Conservation (phyloP, 306 rosid genomes). For the Glycine soja region DNA sequence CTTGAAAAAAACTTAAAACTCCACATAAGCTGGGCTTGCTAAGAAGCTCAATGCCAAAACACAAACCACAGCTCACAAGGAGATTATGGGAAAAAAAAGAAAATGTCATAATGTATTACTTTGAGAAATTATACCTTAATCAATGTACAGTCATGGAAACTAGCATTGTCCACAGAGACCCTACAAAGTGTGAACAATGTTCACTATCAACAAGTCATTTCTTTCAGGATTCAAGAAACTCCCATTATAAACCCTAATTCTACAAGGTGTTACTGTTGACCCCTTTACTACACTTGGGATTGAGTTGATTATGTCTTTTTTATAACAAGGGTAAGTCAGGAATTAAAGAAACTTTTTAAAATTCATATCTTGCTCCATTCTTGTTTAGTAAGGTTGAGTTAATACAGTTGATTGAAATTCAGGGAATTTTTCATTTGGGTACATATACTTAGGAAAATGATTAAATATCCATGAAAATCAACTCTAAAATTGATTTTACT, state of each 20-base stretch:
- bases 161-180: constrained; percentile 83
- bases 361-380: neutral
- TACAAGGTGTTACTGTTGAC: neutral
- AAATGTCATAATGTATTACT: neutral
- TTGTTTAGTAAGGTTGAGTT: constrained; percentile 1
- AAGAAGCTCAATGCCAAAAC: constrained; percentile 2
- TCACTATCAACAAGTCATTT: constrained; percentile 38
- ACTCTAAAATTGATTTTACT: neutral
- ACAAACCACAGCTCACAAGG: neutral
- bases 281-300: no score
- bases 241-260: constrained; percentile 22
- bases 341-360: neutral
- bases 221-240: constrained; percentile 15
- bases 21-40: constrained; percentile 3
- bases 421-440: neutral
- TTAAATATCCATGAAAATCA: constrained; percentile 35
- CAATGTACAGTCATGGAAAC: constrained; percentile 65
- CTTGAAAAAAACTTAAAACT: constrained; percentile 12
- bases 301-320: constrained; percentile 4
- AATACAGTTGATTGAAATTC: constrained; percentile 2
- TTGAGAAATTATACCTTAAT: constrained; percentile 65
- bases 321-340: constrained; percentile 9
- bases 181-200: constrained; percentile 52
- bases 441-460: constrained; percentile 7
- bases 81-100: constrained; percentile 10